Evolutionary conservation across 805 yeast species (phyloP).

Genomic region (Grigorovia humatica): DNA sequence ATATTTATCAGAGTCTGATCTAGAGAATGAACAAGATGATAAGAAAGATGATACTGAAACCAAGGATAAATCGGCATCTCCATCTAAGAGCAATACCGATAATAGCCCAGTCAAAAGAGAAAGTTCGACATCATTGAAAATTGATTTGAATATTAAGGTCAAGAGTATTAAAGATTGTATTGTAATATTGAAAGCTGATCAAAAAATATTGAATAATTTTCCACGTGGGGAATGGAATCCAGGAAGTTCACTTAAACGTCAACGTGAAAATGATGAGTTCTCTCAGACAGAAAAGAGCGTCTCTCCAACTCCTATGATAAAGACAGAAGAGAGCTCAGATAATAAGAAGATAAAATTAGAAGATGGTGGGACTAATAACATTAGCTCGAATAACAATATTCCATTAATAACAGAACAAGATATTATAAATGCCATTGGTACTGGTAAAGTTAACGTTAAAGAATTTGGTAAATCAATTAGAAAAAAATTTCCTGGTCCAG

Average conservation of each 20-base stretch:
- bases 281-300: background rate
- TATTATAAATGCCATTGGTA: constrained; percentile 50
- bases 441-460: constrained; percentile 34
- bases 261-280: constrained; percentile 14
- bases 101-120: constrained; percentile 8
- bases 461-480: constrained; percentile 51
- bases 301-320: background rate
- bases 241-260: constrained; percentile 29
- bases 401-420: constrained; percentile 57
- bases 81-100: constrained; percentile 17
- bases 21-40: constrained; percentile 42
- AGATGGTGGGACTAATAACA: constrained; percentile 9
- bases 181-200: constrained; percentile 55
- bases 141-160: constrained; percentile 31
- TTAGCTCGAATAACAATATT: constrained; percentile 1
- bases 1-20: constrained; percentile 61
- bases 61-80: constrained; percentile 21
- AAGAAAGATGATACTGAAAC: constrained; percentile 31
- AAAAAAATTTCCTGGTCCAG: constrained; percentile 36
- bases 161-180: constrained; percentile 42
- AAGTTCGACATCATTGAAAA: background rate
- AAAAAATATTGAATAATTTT: constrained; percentile 49
- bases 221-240: constrained; percentile 87
- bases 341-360: constrained; percentile 35
- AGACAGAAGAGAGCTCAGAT: constrained; percentile 6